Percentiles rank a stretch among this genome's conserved stretches.
Conservation (phyloP, 208 protist species). For the Leishmania aethiopica region DNA sequence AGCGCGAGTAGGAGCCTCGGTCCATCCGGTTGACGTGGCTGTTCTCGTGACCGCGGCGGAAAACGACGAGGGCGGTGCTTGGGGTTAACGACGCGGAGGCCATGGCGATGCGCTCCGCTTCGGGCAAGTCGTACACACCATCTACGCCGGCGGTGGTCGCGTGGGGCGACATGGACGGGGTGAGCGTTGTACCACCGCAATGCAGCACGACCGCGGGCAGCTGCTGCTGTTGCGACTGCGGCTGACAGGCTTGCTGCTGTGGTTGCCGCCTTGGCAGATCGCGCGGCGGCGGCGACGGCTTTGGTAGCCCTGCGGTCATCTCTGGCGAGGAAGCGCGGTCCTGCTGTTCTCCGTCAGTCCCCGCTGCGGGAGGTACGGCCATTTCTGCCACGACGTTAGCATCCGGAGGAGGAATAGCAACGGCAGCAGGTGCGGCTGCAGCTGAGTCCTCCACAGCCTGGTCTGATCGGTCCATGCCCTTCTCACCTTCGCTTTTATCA, state of each 20-base stretch:
- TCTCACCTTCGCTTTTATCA: background rate
- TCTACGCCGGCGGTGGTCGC: background rate
- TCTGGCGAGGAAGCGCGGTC: background rate
- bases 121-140: background rate
- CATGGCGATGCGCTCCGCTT: constrained; percentile 25
- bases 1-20: constrained; percentile 70
- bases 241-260: background rate
- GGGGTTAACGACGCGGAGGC: constrained; percentile 29
- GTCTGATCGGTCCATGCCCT: background rate
- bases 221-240: background rate
- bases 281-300: background rate
- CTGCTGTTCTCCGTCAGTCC: background rate
- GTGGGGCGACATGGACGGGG: constrained; percentile 1
- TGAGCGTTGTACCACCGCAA: background rate
- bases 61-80: constrained; percentile 36
- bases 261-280: background rate
- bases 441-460: background rate
- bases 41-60: constrained; percentile 66
- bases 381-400: background rate
- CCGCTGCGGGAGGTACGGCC: background rate
- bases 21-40: constrained; percentile 81
- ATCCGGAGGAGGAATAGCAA: background rate
- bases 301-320: background rate
- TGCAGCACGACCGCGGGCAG: background rate
- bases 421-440: background rate